Base-by-base conservation (phyloP, 495 filamentous ascomycete genomes). In the Aspergillus indologenus region DNA sequence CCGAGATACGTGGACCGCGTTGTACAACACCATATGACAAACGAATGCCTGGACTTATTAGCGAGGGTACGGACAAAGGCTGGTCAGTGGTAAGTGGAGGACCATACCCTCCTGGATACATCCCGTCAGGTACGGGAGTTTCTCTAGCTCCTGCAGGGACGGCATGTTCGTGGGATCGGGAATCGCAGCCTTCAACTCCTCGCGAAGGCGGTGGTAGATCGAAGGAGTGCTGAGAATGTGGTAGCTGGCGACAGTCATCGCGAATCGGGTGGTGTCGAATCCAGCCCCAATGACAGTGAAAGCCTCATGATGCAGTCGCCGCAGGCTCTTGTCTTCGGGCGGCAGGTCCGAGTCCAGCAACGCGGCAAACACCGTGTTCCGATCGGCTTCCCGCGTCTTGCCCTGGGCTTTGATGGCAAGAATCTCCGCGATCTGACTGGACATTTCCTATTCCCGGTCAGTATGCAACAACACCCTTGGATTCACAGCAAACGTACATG, bases 221-320 rank as follows among this genome's bases (percentile, higher is more conserved):
- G 12, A 21, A 1, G 69, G 68, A 19, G 47, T 71, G 45, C 58
- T 59, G 49, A 64, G 24, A 49, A 74, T 61, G 59, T 71, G 63
- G 60, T 61, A 67, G 12, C 57, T 68, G 17, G 58, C 57, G 14
- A 64, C 55, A 18, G 56, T 44, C 5, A 64, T 42, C 12, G 59
- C 61, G 22, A 47, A 59, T 18, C 45, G 19, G 5, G 75, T 74
- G 0, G 79, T 79, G 40, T 71, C 71, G 2, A 75, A 71, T 3
- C 78, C 76, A 4, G 76, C 77, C 12, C 64, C 68, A 19, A 75
- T 62, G 22, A 80, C 45, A 22, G 61, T 66, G 29, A 65, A 54
- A 11, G 69, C 72, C 59, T 81, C 79, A 21, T 76, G 66, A 29
- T 67, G 61, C 5, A 79, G 65, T 0, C 77, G 68, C n/a, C 57